phyloP scores from a whole-genome alignment of 169 alveolate genomes.

The Perkinsus chesapeaki region DNA sequence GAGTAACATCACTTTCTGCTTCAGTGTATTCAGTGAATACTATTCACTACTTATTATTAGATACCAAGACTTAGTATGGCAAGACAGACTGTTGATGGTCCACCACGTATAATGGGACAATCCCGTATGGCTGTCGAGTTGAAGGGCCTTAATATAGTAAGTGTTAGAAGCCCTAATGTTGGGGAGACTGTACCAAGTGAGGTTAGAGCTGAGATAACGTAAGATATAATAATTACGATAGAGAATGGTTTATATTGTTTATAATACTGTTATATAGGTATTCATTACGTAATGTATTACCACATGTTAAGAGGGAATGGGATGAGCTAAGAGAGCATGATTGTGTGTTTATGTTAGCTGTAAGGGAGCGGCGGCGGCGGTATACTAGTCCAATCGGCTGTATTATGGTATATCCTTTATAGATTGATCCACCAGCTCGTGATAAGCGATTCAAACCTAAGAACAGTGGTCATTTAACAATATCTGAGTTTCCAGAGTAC shows the following conservation, averaged over 20 bases:
- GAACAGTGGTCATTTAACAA: not conserved
- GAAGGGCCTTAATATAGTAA: slow-evolving; percentile 19
- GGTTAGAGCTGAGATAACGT: slow-evolving; percentile 33
- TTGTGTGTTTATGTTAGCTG: slow-evolving; percentile 13
- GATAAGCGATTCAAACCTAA: not conserved
- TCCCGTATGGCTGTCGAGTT: slow-evolving; percentile 27
- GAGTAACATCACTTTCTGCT: no score
- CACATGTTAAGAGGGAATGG: slow-evolving; percentile 26
- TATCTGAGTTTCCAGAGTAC: slow-evolving; percentile 11
- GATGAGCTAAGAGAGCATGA: slow-evolving; percentile 21
- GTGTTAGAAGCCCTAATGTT: slow-evolving; percentile 26
- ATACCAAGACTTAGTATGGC: not conserved
- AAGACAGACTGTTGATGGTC: not conserved
- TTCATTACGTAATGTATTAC: not conserved
- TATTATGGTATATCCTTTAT: not conserved
- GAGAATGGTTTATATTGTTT: no score
- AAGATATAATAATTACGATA: not conserved
- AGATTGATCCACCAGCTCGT: not conserved
- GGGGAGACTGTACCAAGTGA: slow-evolving; percentile 37
- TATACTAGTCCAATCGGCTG: not conserved
- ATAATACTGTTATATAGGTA: no score
- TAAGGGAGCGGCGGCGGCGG: not conserved
- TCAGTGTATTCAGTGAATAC: not conserved
- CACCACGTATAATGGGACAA: slow-evolving; percentile 8
- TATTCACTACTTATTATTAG: not conserved